These are phyloP conservation scores for Lipomyces lipofer DNA, from an alignment of 805 yeast species.

Conservation along the genomic window DNA sequence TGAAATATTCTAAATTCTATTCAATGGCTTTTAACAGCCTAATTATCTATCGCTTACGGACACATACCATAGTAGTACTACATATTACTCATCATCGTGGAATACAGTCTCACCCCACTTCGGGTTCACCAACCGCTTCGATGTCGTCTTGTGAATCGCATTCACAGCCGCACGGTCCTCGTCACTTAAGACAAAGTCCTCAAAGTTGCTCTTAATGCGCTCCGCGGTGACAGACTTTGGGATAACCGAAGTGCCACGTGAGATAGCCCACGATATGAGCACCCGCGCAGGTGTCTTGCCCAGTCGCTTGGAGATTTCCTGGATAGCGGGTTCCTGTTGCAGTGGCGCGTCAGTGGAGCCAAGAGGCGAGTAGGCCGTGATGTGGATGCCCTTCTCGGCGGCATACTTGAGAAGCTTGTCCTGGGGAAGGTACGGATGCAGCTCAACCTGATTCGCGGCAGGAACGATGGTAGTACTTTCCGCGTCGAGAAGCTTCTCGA, in stretches of 20 bases:
- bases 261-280: constrained; percentile 56
- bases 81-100: constrained; percentile 30
- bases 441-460: constrained; percentile 73
- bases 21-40: too few species aligned
- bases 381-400: constrained; percentile 52
- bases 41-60: too few species aligned
- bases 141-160: constrained; percentile 24
- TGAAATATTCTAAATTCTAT: too few species aligned
- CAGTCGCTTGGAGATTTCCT: constrained; percentile 59
- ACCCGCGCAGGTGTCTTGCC: constrained; percentile 53
- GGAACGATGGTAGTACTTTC: constrained; percentile 53
- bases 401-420: constrained; percentile 56
- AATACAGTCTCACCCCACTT: constrained; percentile 29
- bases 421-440: constrained; percentile 75
- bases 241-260: constrained; percentile 59
- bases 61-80: too few species aligned
- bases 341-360: constrained; percentile 47
- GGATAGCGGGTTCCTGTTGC: constrained; percentile 50
- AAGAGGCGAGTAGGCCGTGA: constrained; percentile 79
- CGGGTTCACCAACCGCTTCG: constrained; percentile 27
- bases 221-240: constrained; percentile 73
- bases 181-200: constrained; percentile 43
- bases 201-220: constrained; percentile 52
- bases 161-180: constrained; percentile 47
- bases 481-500: constrained; percentile 24